Evolutionary conservation across 1,284 basidiomycete species (phyloP).

Genomic region (Termitomyces sp.): DNA sequence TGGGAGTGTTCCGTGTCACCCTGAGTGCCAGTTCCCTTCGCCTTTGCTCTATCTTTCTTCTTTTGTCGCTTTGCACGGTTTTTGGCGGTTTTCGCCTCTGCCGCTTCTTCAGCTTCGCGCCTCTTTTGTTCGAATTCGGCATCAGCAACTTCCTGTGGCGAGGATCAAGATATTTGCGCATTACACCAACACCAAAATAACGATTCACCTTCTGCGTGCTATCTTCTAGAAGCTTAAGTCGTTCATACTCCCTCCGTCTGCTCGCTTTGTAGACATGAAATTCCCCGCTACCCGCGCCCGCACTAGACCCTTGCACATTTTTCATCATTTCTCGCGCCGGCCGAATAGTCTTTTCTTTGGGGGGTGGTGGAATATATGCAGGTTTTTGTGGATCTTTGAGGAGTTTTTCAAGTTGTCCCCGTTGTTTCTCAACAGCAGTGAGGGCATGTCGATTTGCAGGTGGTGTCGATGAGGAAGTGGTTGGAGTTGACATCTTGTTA

Average conservation of each 20-base stretch:
- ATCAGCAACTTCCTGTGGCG: constrained; percentile 56
- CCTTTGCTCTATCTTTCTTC: constrained; percentile 71
- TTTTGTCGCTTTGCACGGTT: constrained; percentile 88
- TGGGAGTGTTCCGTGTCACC: constrained; percentile 14
- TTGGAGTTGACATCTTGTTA: constrained; percentile 12
- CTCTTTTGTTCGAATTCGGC: constrained; percentile 67
- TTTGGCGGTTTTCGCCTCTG: constrained; percentile 87
- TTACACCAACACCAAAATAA: neutral
- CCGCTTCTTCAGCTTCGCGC: constrained; percentile 55
- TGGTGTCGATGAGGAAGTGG: constrained; percentile 20
- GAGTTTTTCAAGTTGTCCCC: constrained; percentile 75
- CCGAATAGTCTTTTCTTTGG: constrained; percentile 75
- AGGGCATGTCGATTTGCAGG: constrained; percentile 57
- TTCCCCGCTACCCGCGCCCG: constrained; percentile 90
- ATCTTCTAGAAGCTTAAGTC: constrained; percentile 89
- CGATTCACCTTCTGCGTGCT: constrained; percentile 61
- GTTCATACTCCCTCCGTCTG: constrained; percentile 90
- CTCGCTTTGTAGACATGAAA: constrained; percentile 99
- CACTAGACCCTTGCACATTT: constrained; percentile 92
- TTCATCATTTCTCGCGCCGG: constrained; percentile 95
- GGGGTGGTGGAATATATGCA: constrained; percentile 68
- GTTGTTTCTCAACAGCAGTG: constrained; percentile 70
- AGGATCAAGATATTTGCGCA: constrained; percentile 9
- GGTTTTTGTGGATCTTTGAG: constrained; percentile 84
- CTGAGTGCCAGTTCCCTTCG: constrained; percentile 28